Conservation (phyloP, 208 protist species). For the Acanthamoeba lenticulata region DNA sequence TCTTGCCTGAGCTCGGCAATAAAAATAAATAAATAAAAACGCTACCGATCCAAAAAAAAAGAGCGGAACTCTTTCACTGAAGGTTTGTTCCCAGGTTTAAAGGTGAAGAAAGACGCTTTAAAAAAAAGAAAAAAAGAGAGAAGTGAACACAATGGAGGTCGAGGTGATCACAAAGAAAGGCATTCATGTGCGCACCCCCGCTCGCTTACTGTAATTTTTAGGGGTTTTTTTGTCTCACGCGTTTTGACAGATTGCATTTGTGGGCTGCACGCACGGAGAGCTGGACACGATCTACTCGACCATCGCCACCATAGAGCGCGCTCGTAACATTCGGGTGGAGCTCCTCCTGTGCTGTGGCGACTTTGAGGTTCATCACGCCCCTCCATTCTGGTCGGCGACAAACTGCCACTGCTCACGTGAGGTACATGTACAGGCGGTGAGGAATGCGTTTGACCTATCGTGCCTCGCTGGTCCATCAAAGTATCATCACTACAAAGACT, state of each 20-base stretch:
- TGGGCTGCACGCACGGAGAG: slow-evolving; percentile 98
- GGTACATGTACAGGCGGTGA: slow-evolving; percentile 89
- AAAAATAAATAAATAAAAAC: no score
- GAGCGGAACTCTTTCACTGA: no score
- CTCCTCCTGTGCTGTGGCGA: slow-evolving; percentile 98
- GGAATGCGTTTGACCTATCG: slow-evolving; percentile 92
- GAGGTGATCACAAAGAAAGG: no score
- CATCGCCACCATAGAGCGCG: slow-evolving; percentile 83
- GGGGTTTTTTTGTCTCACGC: background rate
- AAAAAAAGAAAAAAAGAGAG: no score
- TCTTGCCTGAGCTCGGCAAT: no score
- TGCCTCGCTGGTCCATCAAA: slow-evolving; percentile 96
- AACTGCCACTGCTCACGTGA: background rate
- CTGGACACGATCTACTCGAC: slow-evolving; percentile 95
- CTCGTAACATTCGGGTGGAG: slow-evolving; percentile 92
- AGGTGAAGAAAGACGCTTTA: no score
- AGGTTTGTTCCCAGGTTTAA: no score
- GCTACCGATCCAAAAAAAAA: no score
- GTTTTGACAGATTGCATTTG: slow-evolving; percentile 93
- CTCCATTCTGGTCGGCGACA: background rate
- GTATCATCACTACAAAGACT: slow-evolving; percentile 94
- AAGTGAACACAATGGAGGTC: no score
- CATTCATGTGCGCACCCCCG: background rate
- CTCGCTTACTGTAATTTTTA: background rate
- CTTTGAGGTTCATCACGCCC: slow-evolving; percentile 86